These are phyloP conservation scores for Wickerhamomyces sp. DNA, from an alignment of 1,139 yeast species.

Conservation along the genomic window DNA sequence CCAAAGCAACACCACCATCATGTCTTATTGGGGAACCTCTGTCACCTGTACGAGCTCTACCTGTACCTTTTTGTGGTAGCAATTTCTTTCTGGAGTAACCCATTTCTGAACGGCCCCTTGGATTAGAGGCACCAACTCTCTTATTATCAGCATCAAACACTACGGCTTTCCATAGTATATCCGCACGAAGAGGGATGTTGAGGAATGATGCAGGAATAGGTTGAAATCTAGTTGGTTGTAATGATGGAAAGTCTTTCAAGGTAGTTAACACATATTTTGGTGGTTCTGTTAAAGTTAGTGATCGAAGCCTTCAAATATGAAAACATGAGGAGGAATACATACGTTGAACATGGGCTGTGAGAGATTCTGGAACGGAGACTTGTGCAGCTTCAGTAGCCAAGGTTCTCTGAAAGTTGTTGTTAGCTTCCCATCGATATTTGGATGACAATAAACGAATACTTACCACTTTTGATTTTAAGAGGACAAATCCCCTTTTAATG, in stretches of 20 bases:
- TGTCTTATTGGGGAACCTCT: constrained; percentile 90
- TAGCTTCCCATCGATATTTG: background rate
- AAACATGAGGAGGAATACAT: constrained; percentile 3
- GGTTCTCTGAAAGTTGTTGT: constrained; percentile 12
- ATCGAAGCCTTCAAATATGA: background rate
- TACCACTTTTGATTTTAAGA: constrained; percentile 1
- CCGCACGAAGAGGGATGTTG: constrained; percentile 79
- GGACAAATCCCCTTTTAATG: background rate
- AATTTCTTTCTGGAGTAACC: constrained; percentile 83
- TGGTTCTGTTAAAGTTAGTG: constrained; percentile 35
- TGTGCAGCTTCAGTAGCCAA: constrained; percentile 18
- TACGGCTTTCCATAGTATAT: constrained; percentile 90
- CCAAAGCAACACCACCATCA: constrained; percentile 89
- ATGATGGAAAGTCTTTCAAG: constrained; percentile 78
- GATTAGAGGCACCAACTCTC: constrained; percentile 86
- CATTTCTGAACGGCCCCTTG: constrained; percentile 81
- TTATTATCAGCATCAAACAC: constrained; percentile 86
- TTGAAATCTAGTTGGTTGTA: constrained; percentile 74
- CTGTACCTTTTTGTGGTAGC: constrained; percentile 89
- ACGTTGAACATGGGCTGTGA: constrained; percentile 17
- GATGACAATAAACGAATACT: background rate
- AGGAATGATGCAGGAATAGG: constrained; percentile 71
- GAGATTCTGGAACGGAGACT: constrained; percentile 5
- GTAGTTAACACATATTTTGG: constrained; percentile 80
- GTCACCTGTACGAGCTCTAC: constrained; percentile 95